These are phyloP conservation scores for Diplogelasinospora grovesii DNA, from an alignment of 495 filamentous ascomycete species.

Conservation along the genomic window DNA sequence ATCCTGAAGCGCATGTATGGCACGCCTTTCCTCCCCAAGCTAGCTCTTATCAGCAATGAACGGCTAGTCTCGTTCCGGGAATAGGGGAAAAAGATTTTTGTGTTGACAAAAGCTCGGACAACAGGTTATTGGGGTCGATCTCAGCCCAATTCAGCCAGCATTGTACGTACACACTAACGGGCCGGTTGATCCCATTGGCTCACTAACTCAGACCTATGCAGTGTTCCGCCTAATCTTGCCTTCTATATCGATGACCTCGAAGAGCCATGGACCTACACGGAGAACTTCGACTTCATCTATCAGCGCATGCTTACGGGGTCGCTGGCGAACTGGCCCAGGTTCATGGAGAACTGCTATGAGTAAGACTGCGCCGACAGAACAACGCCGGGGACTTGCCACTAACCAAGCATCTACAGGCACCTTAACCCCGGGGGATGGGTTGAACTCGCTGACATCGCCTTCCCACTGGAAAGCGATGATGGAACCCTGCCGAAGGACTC, in stretches of 20 bases:
- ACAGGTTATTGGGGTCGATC: conserved; percentile 19
- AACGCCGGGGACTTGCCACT: no score
- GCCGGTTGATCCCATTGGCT: no score
- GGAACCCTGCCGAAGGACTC: background rate
- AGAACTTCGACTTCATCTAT: conserved; percentile 44
- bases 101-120: no score
- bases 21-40: no score
- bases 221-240: conserved; percentile 25
- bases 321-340: conserved; percentile 35
- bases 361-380: background rate
- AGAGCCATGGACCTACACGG: conserved; percentile 34
- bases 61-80: no score
- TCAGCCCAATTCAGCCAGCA: conserved; percentile 43
- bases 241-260: conserved; percentile 40
- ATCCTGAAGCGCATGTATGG: conserved; percentile 15
- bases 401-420: background rate
- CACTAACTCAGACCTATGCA: background rate
- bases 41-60: no score
- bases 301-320: conserved; percentile 33
- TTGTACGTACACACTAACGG: conserved; percentile 27
- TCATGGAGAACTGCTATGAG: conserved; percentile 15
- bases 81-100: no score
- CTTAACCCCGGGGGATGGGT: background rate
- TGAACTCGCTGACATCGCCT: conserved; percentile 1
- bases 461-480: conserved; percentile 1